Conservation (phyloP, 768 basidiomycete genomes). For the Pisolithus albus region DNA sequence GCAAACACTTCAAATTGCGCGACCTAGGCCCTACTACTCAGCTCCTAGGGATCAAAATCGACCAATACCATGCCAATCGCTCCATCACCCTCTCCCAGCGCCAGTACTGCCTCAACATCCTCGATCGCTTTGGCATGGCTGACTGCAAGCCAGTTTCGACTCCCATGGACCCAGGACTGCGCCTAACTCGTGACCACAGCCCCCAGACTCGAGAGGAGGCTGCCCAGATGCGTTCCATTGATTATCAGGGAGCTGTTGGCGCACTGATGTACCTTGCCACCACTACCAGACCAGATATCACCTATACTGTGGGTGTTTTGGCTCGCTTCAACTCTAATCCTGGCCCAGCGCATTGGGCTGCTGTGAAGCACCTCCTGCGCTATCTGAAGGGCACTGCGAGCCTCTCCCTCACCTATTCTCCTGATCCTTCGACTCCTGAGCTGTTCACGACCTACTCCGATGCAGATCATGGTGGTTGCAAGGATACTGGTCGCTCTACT, state of each 20-base stretch:
- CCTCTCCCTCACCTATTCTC: no score
- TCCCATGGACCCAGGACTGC: slow-evolving; percentile 10
- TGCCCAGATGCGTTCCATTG: slow-evolving; percentile 2
- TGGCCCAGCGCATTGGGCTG: slow-evolving; percentile 14
- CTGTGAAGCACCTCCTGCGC: slow-evolving; percentile 10
- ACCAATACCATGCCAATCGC: slow-evolving; percentile 2
- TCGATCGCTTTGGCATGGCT: slow-evolving; percentile 15
- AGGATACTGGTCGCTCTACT: no score
- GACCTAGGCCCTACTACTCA: slow-evolving; percentile 15
- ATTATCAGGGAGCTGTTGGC: slow-evolving; percentile 11
- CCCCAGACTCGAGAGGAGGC: slow-evolving; percentile 5
- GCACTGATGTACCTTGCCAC: slow-evolving; percentile 9
- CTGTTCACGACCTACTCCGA: no score
- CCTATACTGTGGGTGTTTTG: slow-evolving; percentile 15
- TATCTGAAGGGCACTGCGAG: no score
- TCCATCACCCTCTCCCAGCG: slow-evolving; percentile 13
- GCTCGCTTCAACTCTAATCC: slow-evolving; percentile 22
- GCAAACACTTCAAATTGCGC: slow-evolving; percentile 2
- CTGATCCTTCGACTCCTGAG: no score
- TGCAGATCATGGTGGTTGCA: no score
- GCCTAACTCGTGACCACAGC: neutral
- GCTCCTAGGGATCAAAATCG: slow-evolving; percentile 19
- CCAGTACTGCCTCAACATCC: slow-evolving; percentile 14
- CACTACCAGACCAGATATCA: slow-evolving; percentile 17
- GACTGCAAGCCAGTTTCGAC: slow-evolving; percentile 15